Evolutionary conservation across 2,329 filamentous ascomycete genomes (phyloP).

Genomic region (Colletotrichum sidae): DNA sequence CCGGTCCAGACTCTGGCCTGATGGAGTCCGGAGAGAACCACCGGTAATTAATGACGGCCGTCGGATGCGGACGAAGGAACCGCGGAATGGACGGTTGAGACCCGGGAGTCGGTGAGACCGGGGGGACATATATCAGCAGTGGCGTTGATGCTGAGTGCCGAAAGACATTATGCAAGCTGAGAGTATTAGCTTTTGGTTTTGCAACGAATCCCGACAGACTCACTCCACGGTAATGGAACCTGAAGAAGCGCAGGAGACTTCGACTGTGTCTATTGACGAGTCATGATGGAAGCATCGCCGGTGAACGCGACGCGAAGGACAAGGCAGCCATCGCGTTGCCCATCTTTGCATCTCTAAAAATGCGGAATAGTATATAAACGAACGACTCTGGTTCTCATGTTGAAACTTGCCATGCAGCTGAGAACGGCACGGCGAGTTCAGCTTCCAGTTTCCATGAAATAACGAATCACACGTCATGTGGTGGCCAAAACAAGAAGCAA

Average conservation of each 20-base stretch:
- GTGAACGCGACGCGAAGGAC: constrained; percentile 22
- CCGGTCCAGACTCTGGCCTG: constrained; percentile 24
- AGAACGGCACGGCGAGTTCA: no score
- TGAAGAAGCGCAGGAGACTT: constrained; percentile 60
- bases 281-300: constrained; percentile 36
- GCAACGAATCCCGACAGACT: constrained; percentile 38
- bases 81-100: constrained; percentile 48
- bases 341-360: constrained; percentile 37
- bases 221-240: constrained; percentile 65
- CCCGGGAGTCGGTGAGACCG: constrained; percentile 51
- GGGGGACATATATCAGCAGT: constrained; percentile 67
- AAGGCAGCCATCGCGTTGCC: constrained; percentile 25
- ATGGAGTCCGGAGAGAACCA: constrained; percentile 54
- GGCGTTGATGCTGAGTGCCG: constrained; percentile 53
- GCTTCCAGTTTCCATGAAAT: no score
- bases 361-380: background rate
- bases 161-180: constrained; percentile 62
- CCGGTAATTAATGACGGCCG: constrained; percentile 70
- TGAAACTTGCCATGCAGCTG: no score
- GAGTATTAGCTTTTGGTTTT: constrained; percentile 37
- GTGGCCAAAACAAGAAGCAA: background rate
- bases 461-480: no score
- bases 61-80: constrained; percentile 57
- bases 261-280: constrained; percentile 50
- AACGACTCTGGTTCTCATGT: background rate